Evolutionary conservation across 345 rosid species (phyloP).

Genomic region (Theobroma cacao): DNA sequence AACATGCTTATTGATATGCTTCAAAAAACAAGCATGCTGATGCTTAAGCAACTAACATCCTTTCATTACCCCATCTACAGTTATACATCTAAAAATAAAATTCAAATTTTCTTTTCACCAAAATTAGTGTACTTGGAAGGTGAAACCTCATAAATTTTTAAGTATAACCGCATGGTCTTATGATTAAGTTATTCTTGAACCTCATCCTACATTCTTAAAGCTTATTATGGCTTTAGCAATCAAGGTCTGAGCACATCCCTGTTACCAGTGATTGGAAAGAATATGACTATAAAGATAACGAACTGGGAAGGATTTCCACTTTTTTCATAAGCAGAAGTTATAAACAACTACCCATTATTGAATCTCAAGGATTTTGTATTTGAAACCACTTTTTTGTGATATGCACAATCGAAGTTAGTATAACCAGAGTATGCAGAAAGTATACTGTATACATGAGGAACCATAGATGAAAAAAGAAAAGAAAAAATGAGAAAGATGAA

Average conservation of each 20-base stretch:
- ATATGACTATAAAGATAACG: not conserved
- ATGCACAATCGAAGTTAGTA: not conserved
- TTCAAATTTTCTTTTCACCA: not conserved
- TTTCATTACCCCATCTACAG: not conserved
- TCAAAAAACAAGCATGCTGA: not conserved
- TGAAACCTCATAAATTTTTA: not conserved
- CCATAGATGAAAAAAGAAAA: not conserved
- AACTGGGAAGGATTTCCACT: not conserved
- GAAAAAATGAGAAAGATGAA: not conserved
- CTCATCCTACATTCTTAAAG: not conserved
- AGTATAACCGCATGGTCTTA: not conserved
- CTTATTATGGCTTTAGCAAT: not conserved
- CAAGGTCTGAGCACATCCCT: not conserved
- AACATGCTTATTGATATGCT: not conserved
- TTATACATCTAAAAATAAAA: not conserved
- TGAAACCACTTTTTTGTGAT: not conserved
- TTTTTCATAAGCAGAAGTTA: not conserved
- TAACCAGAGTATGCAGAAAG: not conserved
- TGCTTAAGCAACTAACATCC: not conserved
- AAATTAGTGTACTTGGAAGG: not conserved
- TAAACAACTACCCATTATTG: not conserved
- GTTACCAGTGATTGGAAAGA: not conserved
- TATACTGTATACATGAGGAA: not conserved
- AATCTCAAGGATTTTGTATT: not conserved
- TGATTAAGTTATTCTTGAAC: not conserved